Base-by-base conservation (phyloP, 495 filamentous ascomycete genomes). In the Usnea hakonensis region DNA sequence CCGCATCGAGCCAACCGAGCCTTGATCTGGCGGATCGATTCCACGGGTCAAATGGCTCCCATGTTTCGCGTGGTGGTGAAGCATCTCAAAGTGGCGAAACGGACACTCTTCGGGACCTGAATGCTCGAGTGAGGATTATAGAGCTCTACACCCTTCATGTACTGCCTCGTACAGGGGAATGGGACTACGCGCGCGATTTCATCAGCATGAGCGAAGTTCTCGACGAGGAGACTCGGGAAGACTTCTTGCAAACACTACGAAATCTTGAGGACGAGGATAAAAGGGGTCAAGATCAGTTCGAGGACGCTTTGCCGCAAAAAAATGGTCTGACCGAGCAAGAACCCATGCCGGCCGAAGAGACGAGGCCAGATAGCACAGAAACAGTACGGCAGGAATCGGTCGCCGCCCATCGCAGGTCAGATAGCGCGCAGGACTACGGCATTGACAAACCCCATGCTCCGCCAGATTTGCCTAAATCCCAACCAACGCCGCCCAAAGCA, bases 141-240 rank as follows among this genome's bases (percentile, higher is more conserved):
- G 95, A 98, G 74, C 79, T 98, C 1, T 98, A 95, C 67, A 91
- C 89, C 6, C 79, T 98, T 7, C 94, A 97, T 73, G 90, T 97
- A 23, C 85, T 98, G 19, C 86, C 91, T 19, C 82, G 88, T 43
- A 96, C 95, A 67, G 84, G 86, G 38, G 90, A 97, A 76, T 98
- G 95, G 94, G 88, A 93, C 48, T 97, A 97, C 70, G 90, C 94
- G 0, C 79, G 82, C 32, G 88, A 94, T 66, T 97, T 97, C 75
- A 92, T 97, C 61, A 85, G 78, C 61, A 78, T 90, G 63, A 90
- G 83, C 69, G 83, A 91, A 41, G 82, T 94, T 28, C 83, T 98
- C 1, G 94, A 97, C 71, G 93, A 97, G 60, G 94, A 97, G 71
- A 83, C 89, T 38, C 86, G 89, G 71, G 94, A 97, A 55, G 85